A percentile compares a stretch with the other conserved stretches of the same genome.
Conservation (phyloP, 345 rosid species). For the Dovyalis caffra region DNA sequence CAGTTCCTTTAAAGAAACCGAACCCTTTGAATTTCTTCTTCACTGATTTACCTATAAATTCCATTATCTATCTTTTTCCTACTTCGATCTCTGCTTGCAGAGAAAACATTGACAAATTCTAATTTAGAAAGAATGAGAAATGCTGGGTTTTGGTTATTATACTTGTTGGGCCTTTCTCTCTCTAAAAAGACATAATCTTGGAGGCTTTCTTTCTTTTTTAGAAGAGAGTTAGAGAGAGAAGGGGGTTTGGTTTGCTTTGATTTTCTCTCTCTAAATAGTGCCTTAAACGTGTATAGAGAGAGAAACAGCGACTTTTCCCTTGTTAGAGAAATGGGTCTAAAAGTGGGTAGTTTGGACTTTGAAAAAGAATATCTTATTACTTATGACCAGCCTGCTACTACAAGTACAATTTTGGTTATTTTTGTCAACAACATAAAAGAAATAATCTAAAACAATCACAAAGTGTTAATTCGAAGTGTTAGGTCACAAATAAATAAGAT, state of each 20-base stretch:
- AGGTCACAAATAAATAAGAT: too few relatives aligned
- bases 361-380: background rate
- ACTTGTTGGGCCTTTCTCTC: background rate
- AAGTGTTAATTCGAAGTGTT: too few relatives aligned
- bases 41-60: constrained; percentile 63
- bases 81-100: background rate
- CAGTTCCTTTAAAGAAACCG: constrained; percentile 45
- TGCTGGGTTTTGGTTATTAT: background rate
- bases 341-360: constrained; percentile 1
- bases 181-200: background rate
- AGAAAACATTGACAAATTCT: background rate
- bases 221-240: constrained; percentile 16
- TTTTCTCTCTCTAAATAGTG: constrained; percentile 21
- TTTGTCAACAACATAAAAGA: too few relatives aligned
- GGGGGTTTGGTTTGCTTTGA: background rate
- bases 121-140: background rate
- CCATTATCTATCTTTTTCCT: constrained; percentile 34
- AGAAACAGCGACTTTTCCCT: constrained; percentile 1
- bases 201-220: background rate
- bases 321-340: background rate
- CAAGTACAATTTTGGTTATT: too few relatives aligned
- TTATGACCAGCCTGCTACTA: too few relatives aligned
- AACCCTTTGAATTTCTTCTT: constrained; percentile 52
- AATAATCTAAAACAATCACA: background rate
- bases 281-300: constrained; percentile 20